Base-by-base conservation (phyloP, 345 rosid genomes). In the Isatis tinctoria region DNA sequence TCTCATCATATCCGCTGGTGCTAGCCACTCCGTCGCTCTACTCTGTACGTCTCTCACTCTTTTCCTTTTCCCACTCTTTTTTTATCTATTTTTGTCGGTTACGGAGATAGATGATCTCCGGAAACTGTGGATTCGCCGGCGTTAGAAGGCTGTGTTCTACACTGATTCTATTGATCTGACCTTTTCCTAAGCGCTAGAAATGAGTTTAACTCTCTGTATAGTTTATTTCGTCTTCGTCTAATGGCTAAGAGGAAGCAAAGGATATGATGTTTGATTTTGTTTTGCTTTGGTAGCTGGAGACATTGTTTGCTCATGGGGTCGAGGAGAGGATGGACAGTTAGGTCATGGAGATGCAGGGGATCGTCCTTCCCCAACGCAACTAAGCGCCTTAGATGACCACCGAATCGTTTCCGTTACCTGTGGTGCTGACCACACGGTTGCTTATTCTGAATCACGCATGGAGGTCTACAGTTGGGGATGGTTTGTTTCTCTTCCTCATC, bases 261-360 rank as follows among this genome's bases (percentile, higher is more conserved):
- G 47, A 11, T 60, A 3, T 24, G 43, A 36, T 30, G 47, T 65
- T 73, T 41, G 10, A 64, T 74, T 82, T 11, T 6, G 27, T 39
- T n/a, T 49, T 41, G 27, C 3, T 63, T 65, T 79, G 67, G 27
- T 83, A 95, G 99, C 97, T 84, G 99, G 91, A 69, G 86, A 87
- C 79, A 74, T 85, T 41, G 85, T 95, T 70, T 95, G 99, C 76
- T 85, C 99, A 10, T 92, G 97, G 97, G 99, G 99, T 62, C 74
- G 99, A 78, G 99, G 99, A 27, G 99, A 92, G 76, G 99, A 95
- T 83, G 99, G 99, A 43, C 99, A 92, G 72, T 83, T 95, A 77
- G 99, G 99, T 36, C 99, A 82, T 59, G 99, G 99, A 37, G 97
- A 90, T 82, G 97, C 97, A 4, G 93, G 85, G 65, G 99, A 95